Base-by-base conservation (phyloP, 805 yeast species). In the Sugiyamaella lignohabitans region DNA sequence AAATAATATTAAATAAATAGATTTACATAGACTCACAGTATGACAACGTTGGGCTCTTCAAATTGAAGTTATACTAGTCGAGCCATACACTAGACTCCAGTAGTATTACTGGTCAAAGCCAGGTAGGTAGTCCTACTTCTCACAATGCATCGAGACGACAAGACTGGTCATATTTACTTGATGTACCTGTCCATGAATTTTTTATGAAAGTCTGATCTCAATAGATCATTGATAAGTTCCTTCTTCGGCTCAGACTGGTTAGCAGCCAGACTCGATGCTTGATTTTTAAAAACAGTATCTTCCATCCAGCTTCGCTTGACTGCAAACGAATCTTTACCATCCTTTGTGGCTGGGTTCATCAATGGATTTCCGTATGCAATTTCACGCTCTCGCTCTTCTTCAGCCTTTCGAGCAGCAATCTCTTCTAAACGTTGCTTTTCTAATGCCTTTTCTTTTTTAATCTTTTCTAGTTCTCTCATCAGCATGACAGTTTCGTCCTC, bases 161-260 rank as follows among this genome's bases (percentile, higher is more conserved):
- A n/a, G n/a, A n/a, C n/a, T n/a, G n/a, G n/a, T n/a, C n/a, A n/a
- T n/a, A 23, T 6, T 46, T 50, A 64, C 40, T 53, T 51, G 27
- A 66, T 52, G 40, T 64, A 65, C 49, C 60, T 61, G 52, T 62
- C 50, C 62, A 65, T 55, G 48, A 65, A 65, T 51, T 63, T 60
- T 23, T 56, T 53, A 48, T 65, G 70, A 45, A 65, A 65, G 18
- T 66, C 69, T 1, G 70, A 64, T 38, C 69, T 48, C n/a, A 65
- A 36, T 56, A 64, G 54, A 41, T 65, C 70, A 45, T 66, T 65
- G 32, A 65, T 55, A 44, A 61, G 62, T 6, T 59, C 57, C 40
- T 46, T 48, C 17, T 51, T 47, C 37, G 52, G 45, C n/a, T 53
- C 59, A 29, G 59, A 53, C 1, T 43, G 45, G 1, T 56, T 58